phyloP scores from a whole-genome alignment of 2,329 filamentous ascomycete genomes.

The Xylariaceae sp. region DNA sequence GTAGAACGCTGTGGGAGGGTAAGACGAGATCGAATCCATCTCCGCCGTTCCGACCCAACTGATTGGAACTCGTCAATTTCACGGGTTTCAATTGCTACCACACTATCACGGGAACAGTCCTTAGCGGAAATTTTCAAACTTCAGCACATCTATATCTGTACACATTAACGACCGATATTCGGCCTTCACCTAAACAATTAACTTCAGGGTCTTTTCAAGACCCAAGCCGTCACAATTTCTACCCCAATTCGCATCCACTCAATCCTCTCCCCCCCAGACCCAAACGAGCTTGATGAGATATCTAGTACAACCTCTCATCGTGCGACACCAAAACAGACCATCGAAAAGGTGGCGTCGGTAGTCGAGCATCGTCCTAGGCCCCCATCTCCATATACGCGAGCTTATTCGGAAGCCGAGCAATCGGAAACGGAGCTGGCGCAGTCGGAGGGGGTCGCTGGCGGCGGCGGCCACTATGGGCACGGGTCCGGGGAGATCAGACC shows the following conservation, averaged over 20 bases:
- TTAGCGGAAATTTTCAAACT: constrained; percentile 1
- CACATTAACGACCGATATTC: too few species aligned
- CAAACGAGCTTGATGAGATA: constrained; percentile 37
- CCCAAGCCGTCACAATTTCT: constrained; percentile 47
- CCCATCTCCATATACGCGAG: constrained; percentile 23
- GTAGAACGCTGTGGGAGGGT: too few species aligned
- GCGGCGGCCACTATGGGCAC: constrained; percentile 20
- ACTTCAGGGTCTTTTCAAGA: constrained; percentile 35
- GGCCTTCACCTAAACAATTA: too few species aligned
- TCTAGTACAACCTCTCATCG: constrained; percentile 29
- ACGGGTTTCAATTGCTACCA: constrained; percentile 5
- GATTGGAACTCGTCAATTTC: neutral
- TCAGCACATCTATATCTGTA: too few species aligned
- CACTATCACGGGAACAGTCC: neutral
- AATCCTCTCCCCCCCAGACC: constrained; percentile 46
- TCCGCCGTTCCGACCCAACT: constrained; percentile 4
- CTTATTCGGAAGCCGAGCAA: constrained; percentile 24
- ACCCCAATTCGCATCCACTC: constrained; percentile 49
- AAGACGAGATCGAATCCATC: too few species aligned
- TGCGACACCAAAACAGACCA: constrained; percentile 34
- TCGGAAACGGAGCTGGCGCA: constrained; percentile 24
- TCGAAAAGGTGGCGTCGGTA: constrained; percentile 32
- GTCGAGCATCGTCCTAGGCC: constrained; percentile 28
- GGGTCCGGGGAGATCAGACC: constrained; percentile 31
- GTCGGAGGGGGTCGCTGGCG: constrained; percentile 20